Conservation (phyloP, 2,329 filamentous ascomycete species). For the Bipolaris zeicola region DNA sequence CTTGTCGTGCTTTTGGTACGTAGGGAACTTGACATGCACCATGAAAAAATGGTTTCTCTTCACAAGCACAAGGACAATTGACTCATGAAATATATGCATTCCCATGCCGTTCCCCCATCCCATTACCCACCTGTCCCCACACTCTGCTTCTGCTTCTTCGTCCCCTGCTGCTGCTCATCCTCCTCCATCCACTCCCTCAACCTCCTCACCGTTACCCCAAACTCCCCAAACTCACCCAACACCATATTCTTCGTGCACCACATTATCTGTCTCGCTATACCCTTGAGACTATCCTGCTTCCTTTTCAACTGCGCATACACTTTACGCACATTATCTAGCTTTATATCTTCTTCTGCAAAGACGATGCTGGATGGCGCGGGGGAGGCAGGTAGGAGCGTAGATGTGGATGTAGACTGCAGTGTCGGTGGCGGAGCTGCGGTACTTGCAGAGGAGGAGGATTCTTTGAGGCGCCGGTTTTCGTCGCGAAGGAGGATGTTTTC, state of each 20-base stretch:
- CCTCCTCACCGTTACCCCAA: constrained; percentile 11
- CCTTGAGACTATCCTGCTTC: constrained; percentile 23
- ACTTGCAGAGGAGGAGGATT: too few relatives aligned
- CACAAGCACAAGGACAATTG: not conserved
- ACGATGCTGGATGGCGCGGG: not conserved
- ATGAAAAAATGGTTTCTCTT: not conserved
- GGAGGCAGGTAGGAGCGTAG: constrained; percentile 1
- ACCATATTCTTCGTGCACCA: constrained; percentile 23
- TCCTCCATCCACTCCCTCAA: constrained; percentile 21
- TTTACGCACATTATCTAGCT: constrained; percentile 28
- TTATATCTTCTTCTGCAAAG: constrained; percentile 5
- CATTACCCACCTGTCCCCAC: too few relatives aligned
- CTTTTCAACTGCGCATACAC: constrained; percentile 27
- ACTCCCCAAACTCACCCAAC: constrained; percentile 27
- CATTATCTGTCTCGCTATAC: constrained; percentile 11
- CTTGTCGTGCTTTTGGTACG: not conserved
- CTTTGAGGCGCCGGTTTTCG: not conserved
- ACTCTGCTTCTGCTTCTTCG: not conserved
- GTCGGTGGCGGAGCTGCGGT: not conserved
- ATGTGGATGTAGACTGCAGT: not conserved
- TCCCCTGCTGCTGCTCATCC: not conserved
- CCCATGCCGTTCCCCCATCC: not conserved
- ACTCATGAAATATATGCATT: not conserved
- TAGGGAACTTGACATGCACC: not conserved
- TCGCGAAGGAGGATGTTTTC: not conserved